Percentiles rank a stretch among this genome's conserved stretches.
phyloP scores from a whole-genome alignment of 257 asterid species.

The Gentiana straminea region DNA sequence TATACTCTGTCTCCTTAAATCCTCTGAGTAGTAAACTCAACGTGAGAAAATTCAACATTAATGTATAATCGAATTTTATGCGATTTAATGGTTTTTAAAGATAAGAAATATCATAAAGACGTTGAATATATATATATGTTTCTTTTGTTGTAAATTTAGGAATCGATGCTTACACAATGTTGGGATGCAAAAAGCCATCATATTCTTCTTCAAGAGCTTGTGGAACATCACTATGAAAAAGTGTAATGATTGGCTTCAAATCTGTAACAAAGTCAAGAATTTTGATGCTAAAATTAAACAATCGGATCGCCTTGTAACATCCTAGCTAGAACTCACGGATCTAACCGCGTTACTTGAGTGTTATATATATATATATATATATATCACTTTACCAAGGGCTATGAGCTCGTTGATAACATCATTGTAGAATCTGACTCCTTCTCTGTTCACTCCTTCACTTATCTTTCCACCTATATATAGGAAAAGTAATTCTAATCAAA shows the following conservation, averaged over 20 bases:
- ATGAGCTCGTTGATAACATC: neutral
- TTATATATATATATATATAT: too few species aligned
- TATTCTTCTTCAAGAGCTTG: neutral
- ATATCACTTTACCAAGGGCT: neutral
- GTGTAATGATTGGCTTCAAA: neutral
- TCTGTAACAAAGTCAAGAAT: neutral
- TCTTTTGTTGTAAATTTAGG: too few species aligned
- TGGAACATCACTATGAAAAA: neutral
- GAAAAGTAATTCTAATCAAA: neutral
- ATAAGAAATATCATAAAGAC: too few species aligned
- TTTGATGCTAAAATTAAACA: neutral
- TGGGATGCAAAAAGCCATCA: neutral
- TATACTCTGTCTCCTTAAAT: too few species aligned
- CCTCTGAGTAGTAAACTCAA: too few species aligned
- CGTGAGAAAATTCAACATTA: too few species aligned
- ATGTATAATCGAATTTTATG: too few species aligned
- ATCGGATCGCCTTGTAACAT: neutral
- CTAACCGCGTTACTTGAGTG: too few species aligned
- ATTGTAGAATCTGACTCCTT: neutral
- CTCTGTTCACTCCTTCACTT: neutral
- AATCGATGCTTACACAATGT: constrained; percentile 1
- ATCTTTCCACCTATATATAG: neutral
- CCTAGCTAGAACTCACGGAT: too few species aligned
- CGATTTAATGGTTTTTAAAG: neutral
- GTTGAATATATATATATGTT: too few species aligned